phyloP scores from a whole-genome alignment of 2,329 filamentous ascomycete species.

The Arthrobotrys conoides region DNA sequence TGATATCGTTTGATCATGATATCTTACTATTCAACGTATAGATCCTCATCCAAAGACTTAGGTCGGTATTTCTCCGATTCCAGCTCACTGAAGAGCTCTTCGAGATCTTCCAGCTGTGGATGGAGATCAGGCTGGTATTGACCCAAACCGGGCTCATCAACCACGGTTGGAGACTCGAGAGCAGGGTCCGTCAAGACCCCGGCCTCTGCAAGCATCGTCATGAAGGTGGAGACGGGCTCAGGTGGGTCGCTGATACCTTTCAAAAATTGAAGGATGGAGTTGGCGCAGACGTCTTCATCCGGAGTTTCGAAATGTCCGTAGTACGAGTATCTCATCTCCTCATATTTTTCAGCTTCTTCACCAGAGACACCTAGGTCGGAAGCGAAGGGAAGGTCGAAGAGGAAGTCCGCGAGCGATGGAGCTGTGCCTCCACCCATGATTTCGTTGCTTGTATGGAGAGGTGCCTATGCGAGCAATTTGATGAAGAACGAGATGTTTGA shows the following conservation, averaged over 20 bases:
- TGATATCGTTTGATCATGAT: neutral
- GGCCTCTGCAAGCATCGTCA: neutral
- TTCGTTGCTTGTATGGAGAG: neutral
- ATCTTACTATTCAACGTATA: neutral
- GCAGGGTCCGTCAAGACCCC: neutral
- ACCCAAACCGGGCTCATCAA: neutral
- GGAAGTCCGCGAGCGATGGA: neutral
- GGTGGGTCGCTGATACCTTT: constrained; percentile 12
- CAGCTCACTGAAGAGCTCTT: neutral
- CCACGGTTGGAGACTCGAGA: neutral
- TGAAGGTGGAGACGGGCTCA: constrained; percentile 1
- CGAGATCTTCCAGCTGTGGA: neutral
- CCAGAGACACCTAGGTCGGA: constrained; percentile 64
- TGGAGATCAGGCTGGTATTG: neutral
- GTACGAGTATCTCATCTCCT: constrained; percentile 16
- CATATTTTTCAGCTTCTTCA: constrained; percentile 64
- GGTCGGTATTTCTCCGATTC: neutral
- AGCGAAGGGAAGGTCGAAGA: constrained; percentile 55
- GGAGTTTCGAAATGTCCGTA: constrained; percentile 11
- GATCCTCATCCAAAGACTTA: neutral
- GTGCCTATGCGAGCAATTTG: neutral
- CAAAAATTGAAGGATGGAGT: constrained; percentile 15
- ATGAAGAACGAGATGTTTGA: neutral
- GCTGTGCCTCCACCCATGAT: neutral
- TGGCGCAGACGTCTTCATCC: neutral